These are phyloP conservation scores for Lactarius psammicola DNA, from an alignment of 768 basidiomycete genomes.

Conservation along the genomic window DNA sequence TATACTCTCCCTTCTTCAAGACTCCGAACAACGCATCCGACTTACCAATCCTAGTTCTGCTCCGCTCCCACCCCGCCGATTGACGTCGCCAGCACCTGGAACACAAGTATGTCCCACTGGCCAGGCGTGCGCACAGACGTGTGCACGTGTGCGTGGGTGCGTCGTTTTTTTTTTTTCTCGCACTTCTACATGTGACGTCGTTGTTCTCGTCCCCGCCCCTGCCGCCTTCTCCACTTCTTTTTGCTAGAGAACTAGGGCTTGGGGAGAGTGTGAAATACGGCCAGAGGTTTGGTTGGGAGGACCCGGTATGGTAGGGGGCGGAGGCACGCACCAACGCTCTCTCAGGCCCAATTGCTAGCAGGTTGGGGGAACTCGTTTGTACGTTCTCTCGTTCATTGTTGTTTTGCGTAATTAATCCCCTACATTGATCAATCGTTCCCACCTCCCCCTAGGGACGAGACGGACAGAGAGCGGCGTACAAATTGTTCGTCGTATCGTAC, in stretches of 20 bases:
- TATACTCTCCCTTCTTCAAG: background rate
- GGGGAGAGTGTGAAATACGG: background rate
- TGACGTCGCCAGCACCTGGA: background rate
- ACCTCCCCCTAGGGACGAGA: background rate
- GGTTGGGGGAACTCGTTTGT: background rate
- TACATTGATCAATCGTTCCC: background rate
- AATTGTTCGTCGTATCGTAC: background rate
- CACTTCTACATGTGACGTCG: background rate
- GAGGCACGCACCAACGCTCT: background rate
- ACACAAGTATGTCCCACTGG: background rate
- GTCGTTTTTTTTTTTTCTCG: too few species aligned
- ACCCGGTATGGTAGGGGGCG: background rate
- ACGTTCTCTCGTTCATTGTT: background rate
- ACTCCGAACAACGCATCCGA: conserved; percentile 10
- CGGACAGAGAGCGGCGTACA: background rate
- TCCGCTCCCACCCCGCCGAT: conserved; percentile 3
- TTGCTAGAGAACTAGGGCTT: background rate
- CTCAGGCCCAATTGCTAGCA: too few species aligned
- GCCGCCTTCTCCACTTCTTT: too few species aligned
- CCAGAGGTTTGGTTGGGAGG: background rate
- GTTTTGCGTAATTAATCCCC: background rate
- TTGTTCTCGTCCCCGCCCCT: background rate
- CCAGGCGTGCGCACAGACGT: background rate
- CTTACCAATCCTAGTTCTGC: conserved; percentile 8
- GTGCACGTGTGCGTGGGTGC: conserved; percentile 13